phyloP scores from a whole-genome alignment of 2,329 filamentous ascomycete genomes.

The Mycosphaerella sp. region DNA sequence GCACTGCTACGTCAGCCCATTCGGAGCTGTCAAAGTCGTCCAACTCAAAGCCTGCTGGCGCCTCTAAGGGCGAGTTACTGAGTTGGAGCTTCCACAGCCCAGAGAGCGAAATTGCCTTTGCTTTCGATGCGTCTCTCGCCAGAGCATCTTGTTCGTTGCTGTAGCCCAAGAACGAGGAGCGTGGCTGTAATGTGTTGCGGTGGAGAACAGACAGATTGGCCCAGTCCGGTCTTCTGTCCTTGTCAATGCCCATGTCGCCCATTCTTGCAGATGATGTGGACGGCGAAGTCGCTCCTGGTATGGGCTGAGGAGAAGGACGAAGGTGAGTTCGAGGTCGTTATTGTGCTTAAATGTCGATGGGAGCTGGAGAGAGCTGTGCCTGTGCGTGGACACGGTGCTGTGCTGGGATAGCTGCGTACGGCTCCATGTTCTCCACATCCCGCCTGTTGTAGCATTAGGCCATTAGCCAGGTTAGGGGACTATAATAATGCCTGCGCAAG shows the following conservation, averaged over 20 bases:
- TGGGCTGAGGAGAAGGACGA: neutral
- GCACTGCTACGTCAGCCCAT: slow-evolving; percentile 52
- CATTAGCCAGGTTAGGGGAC: too few species aligned
- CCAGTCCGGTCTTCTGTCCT: slow-evolving; percentile 48
- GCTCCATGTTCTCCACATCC: neutral
- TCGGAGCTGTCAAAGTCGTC: slow-evolving; percentile 32
- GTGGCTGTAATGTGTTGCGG: slow-evolving; percentile 52
- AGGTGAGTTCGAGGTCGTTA: neutral
- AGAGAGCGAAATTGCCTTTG: slow-evolving; percentile 30
- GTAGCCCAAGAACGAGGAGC: slow-evolving; percentile 53
- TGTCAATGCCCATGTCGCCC: slow-evolving; percentile 7
- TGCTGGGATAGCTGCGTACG: neutral
- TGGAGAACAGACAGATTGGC: slow-evolving; percentile 56
- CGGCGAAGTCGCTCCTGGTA: neutral
- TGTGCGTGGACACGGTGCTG: too few species aligned
- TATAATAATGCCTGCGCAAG: too few species aligned
- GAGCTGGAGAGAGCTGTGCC: neutral
- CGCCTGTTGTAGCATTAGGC: neutral
- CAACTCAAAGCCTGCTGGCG: slow-evolving; percentile 32
- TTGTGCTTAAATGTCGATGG: neutral
- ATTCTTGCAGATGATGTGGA: neutral
- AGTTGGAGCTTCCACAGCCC: slow-evolving; percentile 39
- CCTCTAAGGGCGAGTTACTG: slow-evolving; percentile 34
- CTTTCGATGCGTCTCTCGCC: slow-evolving; percentile 32
- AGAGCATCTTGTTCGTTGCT: slow-evolving; percentile 46